These are phyloP conservation scores for Rhynchosporium agropyri DNA, from an alignment of 2,329 filamentous ascomycete species.

Conservation along the genomic window DNA sequence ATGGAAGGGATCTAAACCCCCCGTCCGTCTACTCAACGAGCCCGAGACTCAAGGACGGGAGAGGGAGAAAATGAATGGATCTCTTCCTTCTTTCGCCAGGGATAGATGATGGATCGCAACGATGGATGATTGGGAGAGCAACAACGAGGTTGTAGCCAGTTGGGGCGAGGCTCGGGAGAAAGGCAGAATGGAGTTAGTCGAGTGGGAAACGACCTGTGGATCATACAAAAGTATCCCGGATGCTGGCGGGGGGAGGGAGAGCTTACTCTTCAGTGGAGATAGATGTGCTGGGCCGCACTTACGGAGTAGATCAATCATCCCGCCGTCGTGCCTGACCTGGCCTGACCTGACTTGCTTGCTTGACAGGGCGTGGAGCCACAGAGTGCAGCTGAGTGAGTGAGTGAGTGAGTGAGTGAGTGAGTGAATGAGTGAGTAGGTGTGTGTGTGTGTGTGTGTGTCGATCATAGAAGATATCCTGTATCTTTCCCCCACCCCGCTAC, in stretches of 20 bases:
- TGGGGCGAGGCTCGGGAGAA: slow-evolving; percentile 4
- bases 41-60: not conserved
- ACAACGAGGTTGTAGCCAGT: not conserved
- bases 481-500: not conserved
- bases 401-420: not conserved
- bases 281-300: not conserved
- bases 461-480: slow-evolving; percentile 11
- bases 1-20: not conserved
- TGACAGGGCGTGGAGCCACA: not conserved
- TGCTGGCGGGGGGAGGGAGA: not conserved
- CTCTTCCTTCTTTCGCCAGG: not conserved
- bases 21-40: not conserved
- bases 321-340: not conserved
- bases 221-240: not conserved
- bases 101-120: not conserved
- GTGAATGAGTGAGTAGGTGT: no score
- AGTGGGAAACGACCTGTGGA: not conserved
- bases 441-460: not conserved
- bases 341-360: not conserved
- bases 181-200: slow-evolving; percentile 14
- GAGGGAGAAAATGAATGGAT: not conserved
- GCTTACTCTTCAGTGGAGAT: not conserved
- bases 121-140: slow-evolving; percentile 11
- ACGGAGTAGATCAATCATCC: not conserved
- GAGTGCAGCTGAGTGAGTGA: not conserved